Conservation (phyloP, 202 grass and related monocot species). For the Tripidium arundinaceum region DNA sequence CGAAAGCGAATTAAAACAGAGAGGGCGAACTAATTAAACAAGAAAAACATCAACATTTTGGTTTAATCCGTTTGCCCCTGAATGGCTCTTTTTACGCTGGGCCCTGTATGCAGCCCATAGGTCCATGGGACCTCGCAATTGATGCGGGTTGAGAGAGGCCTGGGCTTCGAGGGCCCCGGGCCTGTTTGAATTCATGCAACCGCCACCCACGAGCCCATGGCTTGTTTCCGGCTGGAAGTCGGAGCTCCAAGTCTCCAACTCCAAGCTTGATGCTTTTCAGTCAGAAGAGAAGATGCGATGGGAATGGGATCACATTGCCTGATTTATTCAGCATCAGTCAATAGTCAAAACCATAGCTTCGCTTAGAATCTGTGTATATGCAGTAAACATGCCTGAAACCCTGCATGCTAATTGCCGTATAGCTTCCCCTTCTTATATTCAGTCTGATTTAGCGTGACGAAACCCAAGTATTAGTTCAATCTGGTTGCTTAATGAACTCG, state of each 20-base stretch:
- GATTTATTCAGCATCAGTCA: background rate
- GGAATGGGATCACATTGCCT: background rate
- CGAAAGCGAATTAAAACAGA: too few species aligned
- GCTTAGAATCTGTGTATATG: background rate
- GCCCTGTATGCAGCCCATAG: background rate
- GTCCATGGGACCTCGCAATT: background rate
- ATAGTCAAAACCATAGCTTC: background rate
- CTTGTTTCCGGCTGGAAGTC: background rate
- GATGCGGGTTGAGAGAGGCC: background rate
- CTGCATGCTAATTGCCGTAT: background rate
- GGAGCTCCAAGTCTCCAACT: background rate
- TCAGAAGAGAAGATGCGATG: too few species aligned
- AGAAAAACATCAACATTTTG: too few species aligned
- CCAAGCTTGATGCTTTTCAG: background rate
- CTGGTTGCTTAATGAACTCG: background rate
- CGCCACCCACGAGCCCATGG: background rate
- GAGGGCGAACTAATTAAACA: too few species aligned
- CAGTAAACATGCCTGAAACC: constrained; percentile 16
- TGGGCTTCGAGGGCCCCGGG: background rate
- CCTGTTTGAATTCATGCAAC: background rate
- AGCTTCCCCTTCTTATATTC: background rate
- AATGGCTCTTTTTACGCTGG: background rate
- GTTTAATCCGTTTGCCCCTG: background rate
- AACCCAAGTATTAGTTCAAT: background rate
- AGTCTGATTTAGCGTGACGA: background rate